Base-by-base conservation (phyloP, 331 rosid species). In the Spiraea crenata region DNA sequence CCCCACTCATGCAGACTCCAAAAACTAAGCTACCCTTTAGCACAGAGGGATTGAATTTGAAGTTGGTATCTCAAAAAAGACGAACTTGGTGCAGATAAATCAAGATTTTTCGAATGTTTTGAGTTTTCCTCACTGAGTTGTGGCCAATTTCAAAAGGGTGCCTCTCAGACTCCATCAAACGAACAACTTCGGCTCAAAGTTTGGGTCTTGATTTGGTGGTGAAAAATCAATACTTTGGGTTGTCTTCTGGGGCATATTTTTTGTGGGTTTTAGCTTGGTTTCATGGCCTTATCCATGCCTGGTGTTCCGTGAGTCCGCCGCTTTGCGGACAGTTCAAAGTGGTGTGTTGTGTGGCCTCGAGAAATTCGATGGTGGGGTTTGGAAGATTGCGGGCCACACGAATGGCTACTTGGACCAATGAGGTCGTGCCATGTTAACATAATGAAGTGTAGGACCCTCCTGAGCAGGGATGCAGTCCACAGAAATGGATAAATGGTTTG, bases 1-100 rank as follows among this genome's bases (percentile, higher is more conserved):
- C 65, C 85, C 84, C 80, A 83, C 91, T 93, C 98, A 89, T 90
- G 92, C 98, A 88, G 90, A 66, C 89, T 69, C 80, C 71, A 46
- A 54, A 25, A 59, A 71, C 57, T n/a, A 70, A 47, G 10, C 73
- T 40, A 58, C 45, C 39, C 69, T 58, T 47, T 37, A 25, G 1
- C 31, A 25, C 31, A 25, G 6, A 2, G 15, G 48, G 16, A n/a
- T 47, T 39, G 42, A 70, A 42, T 50, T 46, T 35, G 37, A 25
- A 4, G 15, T 45, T 35, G 35, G 71, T 19, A 13, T 39, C 63
- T 38, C 51, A 48, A 37, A 75, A 35, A 46, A 60, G 17, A 9
- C 12, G 65, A 44, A 41, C 42, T 74, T 57, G 80, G 47, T 15
- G 69, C 34, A 61, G 65, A 14, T 73, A 73, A 57, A 64, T 57